Evolutionary conservation across 169 alveolate species (phyloP), one percentile per base, ranked within the genome.

Genomic region (Perkinsus olseni): DNA sequence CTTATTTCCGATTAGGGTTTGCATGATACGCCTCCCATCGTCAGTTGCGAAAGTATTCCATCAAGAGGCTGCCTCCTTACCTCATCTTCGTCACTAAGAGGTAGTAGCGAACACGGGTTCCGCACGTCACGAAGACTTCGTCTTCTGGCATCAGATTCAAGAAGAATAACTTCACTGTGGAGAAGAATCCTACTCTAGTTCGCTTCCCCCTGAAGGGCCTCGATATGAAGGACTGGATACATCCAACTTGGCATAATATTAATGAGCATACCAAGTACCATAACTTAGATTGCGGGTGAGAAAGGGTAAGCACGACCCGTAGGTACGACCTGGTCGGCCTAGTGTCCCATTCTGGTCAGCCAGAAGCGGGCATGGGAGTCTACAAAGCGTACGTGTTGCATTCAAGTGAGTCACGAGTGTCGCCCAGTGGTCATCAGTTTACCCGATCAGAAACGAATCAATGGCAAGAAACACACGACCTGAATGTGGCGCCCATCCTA

Each of bases 171-270:
- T 98, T 98, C 96, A 98, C 98, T 95, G 95, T 97, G 39, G 99
- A 99, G 95, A 99, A 99, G 96, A 99, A 99, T 93, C 99, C 99
- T n/a, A 99, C 99, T n/a, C 97, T 99, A 92, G 99, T 99, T 93
- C 98, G 99, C 74, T 99, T 99, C 94, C 99, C 99, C 17, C 94
- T 99, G 91, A 98, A 98, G 92, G 97, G 98, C 94, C 96, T 98
- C 39, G 99, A 98, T 94, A 95, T 98, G 74, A 92, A 95, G 51
- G 97, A 96, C 45, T 97, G 98, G 31, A 45, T 38, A 10, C 38
- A 39, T 3, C 91, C 62, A 38, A 0, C 92, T n/a, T 51, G 39
- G 38, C 39, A 45, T 74, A 28, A n/a, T 21, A 31, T 38, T 11
- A 38, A 91, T 31, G 38, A 50, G 40, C 50, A 62, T 17, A 38